Percentiles rank a stretch among this genome's conserved stretches.
phyloP scores from a whole-genome alignment of 164 flowering plant species.

The Malania oleifera region DNA sequence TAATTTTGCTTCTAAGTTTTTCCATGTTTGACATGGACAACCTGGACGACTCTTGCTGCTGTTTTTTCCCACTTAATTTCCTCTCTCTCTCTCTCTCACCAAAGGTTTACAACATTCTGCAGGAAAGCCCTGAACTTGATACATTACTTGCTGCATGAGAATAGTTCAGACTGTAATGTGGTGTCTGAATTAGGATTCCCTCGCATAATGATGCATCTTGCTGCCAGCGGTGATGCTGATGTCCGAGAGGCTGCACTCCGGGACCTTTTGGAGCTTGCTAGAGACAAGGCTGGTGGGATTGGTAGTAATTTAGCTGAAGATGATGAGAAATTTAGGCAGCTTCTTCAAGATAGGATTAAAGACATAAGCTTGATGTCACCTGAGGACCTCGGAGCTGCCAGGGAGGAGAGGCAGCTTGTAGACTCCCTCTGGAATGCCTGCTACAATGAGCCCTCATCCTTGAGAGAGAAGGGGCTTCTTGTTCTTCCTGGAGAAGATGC shows the following conservation, averaged over 20 bases:
- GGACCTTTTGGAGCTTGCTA: conserved; percentile 70
- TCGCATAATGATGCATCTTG: conserved; percentile 77
- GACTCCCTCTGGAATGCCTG: conserved; percentile 81
- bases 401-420: conserved; percentile 85
- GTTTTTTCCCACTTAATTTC: background rate
- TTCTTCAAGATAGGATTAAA: conserved; percentile 69
- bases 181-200: conserved; percentile 74
- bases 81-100: background rate
- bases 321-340: conserved; percentile 56
- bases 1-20: too few species aligned
- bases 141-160: conserved; percentile 76
- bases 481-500: conserved; percentile 81
- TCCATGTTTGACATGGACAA: too few species aligned
- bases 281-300: conserved; percentile 26
- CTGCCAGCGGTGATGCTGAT: conserved; percentile 72
- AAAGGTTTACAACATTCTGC: conserved; percentile 19
- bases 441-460: conserved; percentile 77
- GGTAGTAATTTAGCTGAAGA: conserved; percentile 28
- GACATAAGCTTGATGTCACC: conserved; percentile 59
- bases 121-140: conserved; percentile 93
- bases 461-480: conserved; percentile 71
- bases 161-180: conserved; percentile 52
- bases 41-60: too few species aligned
- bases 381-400: conserved; percentile 80
- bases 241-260: conserved; percentile 88